These are phyloP conservation scores for Starmerella tilneyi DNA, from an alignment of 805 yeast species.

Conservation along the genomic window DNA sequence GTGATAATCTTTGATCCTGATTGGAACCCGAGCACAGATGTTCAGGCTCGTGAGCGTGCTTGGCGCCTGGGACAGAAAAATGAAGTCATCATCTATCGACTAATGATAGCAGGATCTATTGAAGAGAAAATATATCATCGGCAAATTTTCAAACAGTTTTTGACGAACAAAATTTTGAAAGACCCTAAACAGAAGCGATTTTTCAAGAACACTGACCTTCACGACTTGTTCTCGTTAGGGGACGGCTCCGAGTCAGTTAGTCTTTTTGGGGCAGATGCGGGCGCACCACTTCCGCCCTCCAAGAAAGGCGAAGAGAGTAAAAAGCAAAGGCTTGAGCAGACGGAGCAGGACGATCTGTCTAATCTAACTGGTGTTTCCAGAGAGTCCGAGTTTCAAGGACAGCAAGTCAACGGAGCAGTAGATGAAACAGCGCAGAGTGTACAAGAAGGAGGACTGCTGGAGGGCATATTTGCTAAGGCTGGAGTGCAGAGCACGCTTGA, in stretches of 20 bases:
- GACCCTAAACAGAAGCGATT: constrained; percentile 92
- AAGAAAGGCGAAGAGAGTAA: constrained; percentile 24
- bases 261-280: constrained; percentile 33
- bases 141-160: constrained; percentile 88
- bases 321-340: constrained; percentile 15
- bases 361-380: constrained; percentile 19
- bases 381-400: constrained; percentile 31
- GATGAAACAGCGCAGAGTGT: background rate
- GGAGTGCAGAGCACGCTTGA: constrained; percentile 65
- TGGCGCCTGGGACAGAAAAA: constrained; percentile 94
- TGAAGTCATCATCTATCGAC: constrained; percentile 79
- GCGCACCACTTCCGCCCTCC: constrained; percentile 34
- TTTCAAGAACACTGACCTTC: constrained; percentile 83
- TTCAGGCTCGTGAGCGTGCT: constrained; percentile 93
- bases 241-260: constrained; percentile 59
- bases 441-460: constrained; percentile 44
- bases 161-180: constrained; percentile 84
- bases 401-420: no score
- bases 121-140: constrained; percentile 96
- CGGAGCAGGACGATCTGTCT: constrained; percentile 29
- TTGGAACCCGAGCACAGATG: constrained; percentile 97
- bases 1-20: constrained; percentile 94
- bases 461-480: constrained; percentile 58
- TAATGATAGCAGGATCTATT: constrained; percentile 89
- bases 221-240: constrained; percentile 78